phyloP scores from a whole-genome alignment of 192 early-diverging fungal genomes.

The Cetraspora pellucida region DNA sequence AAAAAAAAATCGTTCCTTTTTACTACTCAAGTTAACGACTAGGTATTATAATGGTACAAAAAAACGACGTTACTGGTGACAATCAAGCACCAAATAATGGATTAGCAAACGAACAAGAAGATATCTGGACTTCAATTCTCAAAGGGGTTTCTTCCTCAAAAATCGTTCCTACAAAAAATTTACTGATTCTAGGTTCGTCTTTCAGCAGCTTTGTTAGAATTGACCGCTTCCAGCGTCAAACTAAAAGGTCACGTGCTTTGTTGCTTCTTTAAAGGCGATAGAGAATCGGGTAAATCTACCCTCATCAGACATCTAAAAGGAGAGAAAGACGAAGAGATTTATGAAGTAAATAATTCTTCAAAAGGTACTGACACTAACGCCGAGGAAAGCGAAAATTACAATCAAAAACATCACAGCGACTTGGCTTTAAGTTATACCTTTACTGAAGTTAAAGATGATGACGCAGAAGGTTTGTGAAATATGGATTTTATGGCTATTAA shows the following conservation, averaged over 20 bases:
- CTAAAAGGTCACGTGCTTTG: background rate
- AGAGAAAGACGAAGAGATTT: constrained; percentile 41
- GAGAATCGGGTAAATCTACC: constrained; percentile 81
- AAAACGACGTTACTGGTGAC: background rate
- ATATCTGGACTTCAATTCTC: constrained; percentile 84
- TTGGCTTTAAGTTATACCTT: constrained; percentile 84
- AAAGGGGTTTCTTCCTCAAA: constrained; percentile 75
- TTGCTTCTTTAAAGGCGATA: constrained; percentile 56
- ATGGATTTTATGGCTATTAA: constrained; percentile 3
- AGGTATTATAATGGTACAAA: constrained; percentile 2
- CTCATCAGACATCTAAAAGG: constrained; percentile 69
- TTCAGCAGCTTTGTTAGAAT: background rate
- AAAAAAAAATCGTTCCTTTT: background rate
- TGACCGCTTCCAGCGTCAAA: background rate
- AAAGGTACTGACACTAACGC: constrained; percentile 47
- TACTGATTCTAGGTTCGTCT: constrained; percentile 76
- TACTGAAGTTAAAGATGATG: constrained; percentile 86
- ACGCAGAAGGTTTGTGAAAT: constrained; percentile 65
- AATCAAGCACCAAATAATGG: background rate
- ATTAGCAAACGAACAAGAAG: constrained; percentile 32
- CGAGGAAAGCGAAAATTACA: constrained; percentile 42
- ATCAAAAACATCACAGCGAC: constrained; percentile 58
- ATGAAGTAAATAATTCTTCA: constrained; percentile 42
- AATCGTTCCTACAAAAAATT: constrained; percentile 71
- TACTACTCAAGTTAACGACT: background rate